Conservation (phyloP, 1,139 yeast species). For the Blastobotrys illinoisensis region DNA sequence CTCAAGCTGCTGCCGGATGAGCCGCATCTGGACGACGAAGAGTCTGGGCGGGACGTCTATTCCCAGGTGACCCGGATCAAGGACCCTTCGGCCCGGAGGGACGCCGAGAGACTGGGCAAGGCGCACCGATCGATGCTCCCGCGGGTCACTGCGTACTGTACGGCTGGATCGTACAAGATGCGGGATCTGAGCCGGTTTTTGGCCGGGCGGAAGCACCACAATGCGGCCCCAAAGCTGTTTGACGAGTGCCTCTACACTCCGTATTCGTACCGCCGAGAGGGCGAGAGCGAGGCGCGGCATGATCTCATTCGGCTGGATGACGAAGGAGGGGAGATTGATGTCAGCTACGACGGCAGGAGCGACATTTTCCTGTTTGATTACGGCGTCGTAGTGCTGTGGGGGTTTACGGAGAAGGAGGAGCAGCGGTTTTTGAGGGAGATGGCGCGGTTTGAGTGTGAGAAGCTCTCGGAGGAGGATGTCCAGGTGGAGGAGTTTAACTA, state of each 20-base stretch:
- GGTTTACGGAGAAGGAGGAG: conserved; percentile 80
- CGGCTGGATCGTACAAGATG: conserved; percentile 89
- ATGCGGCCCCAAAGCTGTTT: conserved; percentile 77
- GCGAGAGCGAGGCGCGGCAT: conserved; percentile 42
- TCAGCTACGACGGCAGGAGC: conserved; percentile 61
- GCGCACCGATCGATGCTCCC: conserved; percentile 64
- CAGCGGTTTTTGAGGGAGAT: conserved; percentile 74
- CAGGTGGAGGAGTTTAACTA: conserved; percentile 93
- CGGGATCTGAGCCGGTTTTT: conserved; percentile 81
- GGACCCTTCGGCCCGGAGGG: conserved; percentile 87
- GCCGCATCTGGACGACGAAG: conserved; percentile 38
- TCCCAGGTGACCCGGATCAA: conserved; percentile 80
- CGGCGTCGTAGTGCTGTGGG: conserved; percentile 96
- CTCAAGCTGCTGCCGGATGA: conserved; percentile 83
- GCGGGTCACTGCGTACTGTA: conserved; percentile 91
- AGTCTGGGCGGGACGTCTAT: conserved; percentile 54
- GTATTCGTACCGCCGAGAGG: conserved; percentile 66
- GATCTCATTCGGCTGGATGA: conserved; percentile 68
- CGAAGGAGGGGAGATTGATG: conserved; percentile 91
- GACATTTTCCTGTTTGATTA: conserved; percentile 88
- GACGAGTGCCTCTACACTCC: conserved; percentile 95
- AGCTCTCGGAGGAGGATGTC: conserved; percentile 82
- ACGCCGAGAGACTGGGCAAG: conserved; percentile 89
- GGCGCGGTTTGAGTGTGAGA: conserved; percentile 85
- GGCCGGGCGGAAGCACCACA: conserved; percentile 61